Evolutionary conservation across 441 rosid species (phyloP), one percentile per base, ranked within the genome.

Genomic region (Populus hybrid): DNA sequence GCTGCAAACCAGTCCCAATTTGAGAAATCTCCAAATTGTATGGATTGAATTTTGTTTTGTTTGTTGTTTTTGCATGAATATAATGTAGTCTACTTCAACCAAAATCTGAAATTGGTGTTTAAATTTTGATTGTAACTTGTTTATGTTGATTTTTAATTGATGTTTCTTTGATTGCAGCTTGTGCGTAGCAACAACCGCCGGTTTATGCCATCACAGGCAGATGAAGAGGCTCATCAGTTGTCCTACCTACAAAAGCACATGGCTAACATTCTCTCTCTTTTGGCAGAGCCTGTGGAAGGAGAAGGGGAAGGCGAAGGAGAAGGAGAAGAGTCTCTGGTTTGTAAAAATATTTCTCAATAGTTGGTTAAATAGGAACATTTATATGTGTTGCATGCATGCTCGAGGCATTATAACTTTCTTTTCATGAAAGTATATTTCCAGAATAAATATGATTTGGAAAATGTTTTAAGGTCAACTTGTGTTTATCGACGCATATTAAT

Each of bases 171-270:
- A 18, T 80, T 77, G 85, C 90, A 97, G 99, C 97, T 94, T 84
- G 99, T 91, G 50, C 98, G 99, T n/a, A 91, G 99, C 93, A 94
- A 93, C 77, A 94, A 92, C 86, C 92, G 99, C 72, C 91, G 99
- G 73, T 91, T 91, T 85, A 84, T 89, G 97, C 99, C 99, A 74
- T 97, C 99, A n/a, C 99, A 89, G 83, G 91, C 90, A 63, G 99
- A 97, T 83, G 99, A 97, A 84, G 98, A 93, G 89, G 94, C 94
- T 83, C 98, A 94, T 89, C 99, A 97, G 42, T 79, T 97, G 76
- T 90, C 99, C 78, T 94, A 97, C 88, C 89, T 97, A 28, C 97
- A 94, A 81, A 97, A 97, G 85, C 99, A 97, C 83, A 82, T 92
- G 84, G 91, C 87, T 75, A 97, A 92, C 86, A 92, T 94, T 76